Evolutionary conservation across 2,329 filamentous ascomycete genomes (phyloP).

Genomic region (Colletotrichum musae): DNA sequence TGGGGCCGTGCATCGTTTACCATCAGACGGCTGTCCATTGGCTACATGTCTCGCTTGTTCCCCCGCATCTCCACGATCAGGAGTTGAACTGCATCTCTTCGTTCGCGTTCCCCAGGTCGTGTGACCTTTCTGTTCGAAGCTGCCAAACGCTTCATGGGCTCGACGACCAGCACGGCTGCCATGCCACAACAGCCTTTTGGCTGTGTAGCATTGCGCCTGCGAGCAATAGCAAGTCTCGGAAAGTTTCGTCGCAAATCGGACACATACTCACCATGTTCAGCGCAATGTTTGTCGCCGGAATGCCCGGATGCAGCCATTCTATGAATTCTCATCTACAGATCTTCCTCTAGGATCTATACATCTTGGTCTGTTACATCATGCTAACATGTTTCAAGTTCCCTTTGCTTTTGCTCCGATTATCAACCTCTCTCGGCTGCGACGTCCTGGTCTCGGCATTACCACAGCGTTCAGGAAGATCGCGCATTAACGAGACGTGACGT

Average conservation of each 20-base stretch:
- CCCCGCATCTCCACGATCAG: slow-evolving; percentile 23
- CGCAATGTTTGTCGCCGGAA: slow-evolving; percentile 10
- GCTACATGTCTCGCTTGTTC: slow-evolving; percentile 16
- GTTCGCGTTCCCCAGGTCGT: background rate
- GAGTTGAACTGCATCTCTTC: too few species aligned
- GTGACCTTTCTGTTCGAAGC: background rate
- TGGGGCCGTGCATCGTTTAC: background rate
- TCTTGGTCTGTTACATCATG: slow-evolving; percentile 23
- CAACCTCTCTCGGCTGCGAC: background rate
- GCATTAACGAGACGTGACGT: slow-evolving; percentile 20
- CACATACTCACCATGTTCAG: background rate
- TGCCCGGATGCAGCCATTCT: slow-evolving; percentile 28
- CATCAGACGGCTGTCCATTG: slow-evolving; percentile 23
- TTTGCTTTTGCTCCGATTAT: slow-evolving; percentile 16
- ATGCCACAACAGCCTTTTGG: too few species aligned
- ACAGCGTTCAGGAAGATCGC: slow-evolving; percentile 12
- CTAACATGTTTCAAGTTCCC: slow-evolving; percentile 34
- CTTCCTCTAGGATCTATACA: slow-evolving; percentile 32
- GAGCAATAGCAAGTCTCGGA: background rate
- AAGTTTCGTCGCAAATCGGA: background rate
- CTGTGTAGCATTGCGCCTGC: too few species aligned
- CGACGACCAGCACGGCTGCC: too few species aligned
- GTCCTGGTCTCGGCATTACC: slow-evolving; percentile 17
- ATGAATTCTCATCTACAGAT: slow-evolving; percentile 23
- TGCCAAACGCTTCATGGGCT: too few species aligned